A percentile compares a stretch with the other conserved stretches of the same genome.
phyloP scores from a whole-genome alignment of 2,329 filamentous ascomycete genomes.

The Botrytis galanthina region DNA sequence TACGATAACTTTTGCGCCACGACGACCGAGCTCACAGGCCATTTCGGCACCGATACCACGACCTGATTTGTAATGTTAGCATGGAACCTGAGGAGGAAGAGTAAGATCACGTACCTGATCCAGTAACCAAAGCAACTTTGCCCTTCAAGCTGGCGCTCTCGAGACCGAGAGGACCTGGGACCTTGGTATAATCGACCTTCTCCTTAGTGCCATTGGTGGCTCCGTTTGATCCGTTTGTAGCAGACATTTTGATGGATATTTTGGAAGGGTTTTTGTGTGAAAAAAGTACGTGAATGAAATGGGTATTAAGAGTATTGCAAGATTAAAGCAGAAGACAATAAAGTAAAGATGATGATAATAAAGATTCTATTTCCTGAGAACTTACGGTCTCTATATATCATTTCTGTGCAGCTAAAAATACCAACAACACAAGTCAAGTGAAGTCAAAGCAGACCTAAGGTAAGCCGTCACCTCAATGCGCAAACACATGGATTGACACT shows the following conservation, averaged over 20 bases:
- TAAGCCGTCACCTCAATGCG: slow-evolving; percentile 12
- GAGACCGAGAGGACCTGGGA: slow-evolving; percentile 30
- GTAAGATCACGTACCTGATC: slow-evolving; percentile 30
- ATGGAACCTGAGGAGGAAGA: background rate
- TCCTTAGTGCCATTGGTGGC: slow-evolving; percentile 17
- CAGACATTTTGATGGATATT: slow-evolving; percentile 21
- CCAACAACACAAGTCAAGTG: background rate
- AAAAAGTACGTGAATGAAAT: background rate
- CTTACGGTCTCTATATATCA: slow-evolving; percentile 1
- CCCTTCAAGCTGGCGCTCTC: slow-evolving; percentile 32
- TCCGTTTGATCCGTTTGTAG: slow-evolving; percentile 20
- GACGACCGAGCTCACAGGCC: slow-evolving; percentile 62
- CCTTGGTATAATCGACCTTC: slow-evolving; percentile 15
- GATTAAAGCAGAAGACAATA: slow-evolving; percentile 7
- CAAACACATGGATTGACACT: background rate
- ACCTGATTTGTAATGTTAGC: slow-evolving; percentile 39
- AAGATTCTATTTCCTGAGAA: background rate
- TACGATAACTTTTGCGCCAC: slow-evolving; percentile 60
- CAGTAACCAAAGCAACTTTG: slow-evolving; percentile 38
- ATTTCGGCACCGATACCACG: slow-evolving; percentile 67
- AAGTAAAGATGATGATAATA: background rate
- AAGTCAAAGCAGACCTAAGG: slow-evolving; percentile 15
- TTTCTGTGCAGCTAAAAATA: background rate
- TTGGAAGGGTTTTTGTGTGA: background rate
- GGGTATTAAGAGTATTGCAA: slow-evolving; percentile 11